Evolutionary conservation across 331 rosid species (phyloP).

Genomic region (Spiraea crenata): DNA sequence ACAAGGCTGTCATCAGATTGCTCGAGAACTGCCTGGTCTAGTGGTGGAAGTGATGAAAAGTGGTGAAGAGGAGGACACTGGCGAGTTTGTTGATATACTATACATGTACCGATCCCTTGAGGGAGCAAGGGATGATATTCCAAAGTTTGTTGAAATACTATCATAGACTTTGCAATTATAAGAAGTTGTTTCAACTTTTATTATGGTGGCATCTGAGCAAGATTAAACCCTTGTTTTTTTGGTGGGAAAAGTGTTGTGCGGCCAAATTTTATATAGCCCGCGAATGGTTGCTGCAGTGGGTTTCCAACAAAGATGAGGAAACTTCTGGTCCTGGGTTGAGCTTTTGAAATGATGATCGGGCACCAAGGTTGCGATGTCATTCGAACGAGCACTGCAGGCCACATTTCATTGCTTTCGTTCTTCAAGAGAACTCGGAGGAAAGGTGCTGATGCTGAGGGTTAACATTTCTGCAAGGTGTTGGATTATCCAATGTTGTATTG

Average conservation of each 20-base stretch:
- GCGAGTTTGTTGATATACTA: constrained; percentile 40
- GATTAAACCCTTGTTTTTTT: constrained; percentile 21
- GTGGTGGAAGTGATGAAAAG: constrained; percentile 61
- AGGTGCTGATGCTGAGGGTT: constrained; percentile 25
- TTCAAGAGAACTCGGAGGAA: constrained; percentile 24
- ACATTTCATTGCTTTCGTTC: constrained; percentile 29
- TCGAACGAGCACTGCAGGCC: constrained; percentile 21
- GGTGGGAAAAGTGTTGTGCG: constrained; percentile 22
- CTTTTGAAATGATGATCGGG: constrained; percentile 29
- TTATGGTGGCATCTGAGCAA: constrained; percentile 28
- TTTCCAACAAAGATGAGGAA: constrained; percentile 27
- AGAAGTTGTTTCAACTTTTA: constrained; percentile 31
- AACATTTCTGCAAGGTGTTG: constrained; percentile 33
- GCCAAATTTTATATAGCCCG: constrained; percentile 46
- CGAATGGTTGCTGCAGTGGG: constrained; percentile 37
- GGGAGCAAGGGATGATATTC: constrained; percentile 65
- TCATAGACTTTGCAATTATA: constrained; percentile 25
- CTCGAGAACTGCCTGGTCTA: constrained; percentile 56
- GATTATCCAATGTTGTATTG: constrained; percentile 45
- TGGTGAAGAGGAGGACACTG: constrained; percentile 18
- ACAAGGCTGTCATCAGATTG: constrained; percentile 67
- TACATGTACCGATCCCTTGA: constrained; percentile 90
- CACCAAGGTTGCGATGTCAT: constrained; percentile 25
- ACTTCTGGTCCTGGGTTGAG: constrained; percentile 30
- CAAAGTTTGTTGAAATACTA: constrained; percentile 54